Conservation (phyloP, 1,284 basidiomycete genomes). For the Fistulinella cinereoalba region DNA sequence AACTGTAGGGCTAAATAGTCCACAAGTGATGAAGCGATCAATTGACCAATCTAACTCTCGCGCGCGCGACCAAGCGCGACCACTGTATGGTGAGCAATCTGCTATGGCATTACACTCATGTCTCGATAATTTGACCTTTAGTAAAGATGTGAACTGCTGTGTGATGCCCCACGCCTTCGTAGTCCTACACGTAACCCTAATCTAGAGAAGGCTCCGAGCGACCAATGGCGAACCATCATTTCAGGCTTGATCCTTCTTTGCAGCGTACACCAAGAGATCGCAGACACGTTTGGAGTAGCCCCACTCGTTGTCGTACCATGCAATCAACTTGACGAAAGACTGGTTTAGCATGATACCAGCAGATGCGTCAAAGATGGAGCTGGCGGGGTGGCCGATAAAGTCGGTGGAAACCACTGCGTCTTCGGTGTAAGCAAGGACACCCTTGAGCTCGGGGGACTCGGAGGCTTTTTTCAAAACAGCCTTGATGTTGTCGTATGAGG, state of each 20-base stretch:
- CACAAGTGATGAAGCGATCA: too few relatives aligned
- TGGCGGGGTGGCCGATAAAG: constrained; percentile 79
- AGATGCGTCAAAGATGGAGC: constrained; percentile 88
- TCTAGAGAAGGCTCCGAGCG: too few relatives aligned
- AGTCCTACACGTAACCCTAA: too few relatives aligned
- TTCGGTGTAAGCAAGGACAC: constrained; percentile 94
- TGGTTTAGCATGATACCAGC: constrained; percentile 93
- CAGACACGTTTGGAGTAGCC: constrained; percentile 95
- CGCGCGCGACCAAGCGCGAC: too few relatives aligned
- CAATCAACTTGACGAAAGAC: constrained; percentile 94
- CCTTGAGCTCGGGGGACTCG: constrained; percentile 62
- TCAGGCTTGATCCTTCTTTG: constrained; percentile 83
- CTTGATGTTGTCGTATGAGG: constrained; percentile 93
- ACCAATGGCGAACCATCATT: too few relatives aligned
- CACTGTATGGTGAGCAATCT: too few relatives aligned
- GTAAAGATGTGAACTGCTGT: too few relatives aligned
- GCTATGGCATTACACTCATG: too few relatives aligned
- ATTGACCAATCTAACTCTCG: too few relatives aligned
- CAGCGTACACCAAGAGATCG: constrained; percentile 85
- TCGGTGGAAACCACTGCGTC: constrained; percentile 94
- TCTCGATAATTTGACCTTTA: too few relatives aligned
- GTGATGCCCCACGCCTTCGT: too few relatives aligned
- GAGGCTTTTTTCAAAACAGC: constrained; percentile 81
- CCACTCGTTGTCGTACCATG: constrained; percentile 98
- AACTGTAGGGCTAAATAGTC: too few relatives aligned